Percentiles rank a stretch among this genome's conserved stretches.
phyloP scores from a whole-genome alignment of 495 filamentous ascomycete species.

The Glarea lozoyensis region DNA sequence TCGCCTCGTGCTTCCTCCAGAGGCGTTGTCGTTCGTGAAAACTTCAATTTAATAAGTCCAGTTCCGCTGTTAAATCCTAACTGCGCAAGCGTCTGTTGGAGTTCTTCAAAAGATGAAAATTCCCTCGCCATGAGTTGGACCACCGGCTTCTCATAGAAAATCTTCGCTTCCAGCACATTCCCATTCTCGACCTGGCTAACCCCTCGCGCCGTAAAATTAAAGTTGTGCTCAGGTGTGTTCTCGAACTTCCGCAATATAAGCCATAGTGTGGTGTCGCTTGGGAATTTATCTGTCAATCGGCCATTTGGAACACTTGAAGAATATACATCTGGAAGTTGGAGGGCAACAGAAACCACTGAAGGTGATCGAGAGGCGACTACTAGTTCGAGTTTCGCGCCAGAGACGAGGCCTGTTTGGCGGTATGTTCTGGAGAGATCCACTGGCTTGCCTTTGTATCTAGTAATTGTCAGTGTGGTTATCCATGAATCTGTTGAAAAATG shows the following conservation, averaged over 20 bases:
- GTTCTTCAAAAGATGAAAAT: conserved; percentile 61
- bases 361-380: conserved; percentile 76
- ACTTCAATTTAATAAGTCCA: conserved; percentile 66
- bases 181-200: conserved; percentile 47
- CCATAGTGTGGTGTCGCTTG: conserved; percentile 81
- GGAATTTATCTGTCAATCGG: conserved; percentile 72
- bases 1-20: conserved; percentile 78
- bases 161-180: conserved; percentile 53
- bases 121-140: conserved; percentile 73
- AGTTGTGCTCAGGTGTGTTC: conserved; percentile 43
- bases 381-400: conserved; percentile 88
- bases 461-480: conserved; percentile 8
- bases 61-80: conserved; percentile 78
- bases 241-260: conserved; percentile 83
- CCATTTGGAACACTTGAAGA: conserved; percentile 42
- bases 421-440: conserved; percentile 77
- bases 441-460: conserved; percentile 60
- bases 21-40: conserved; percentile 64
- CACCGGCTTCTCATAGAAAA: conserved; percentile 83
- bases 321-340: conserved; percentile 68
- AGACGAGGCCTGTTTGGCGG: conserved; percentile 74
- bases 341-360: conserved; percentile 71
- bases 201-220: conserved; percentile 76
- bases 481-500: neutral
- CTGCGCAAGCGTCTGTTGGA: conserved; percentile 82